Percentiles rank a stretch among this genome's conserved stretches.
These are phyloP conservation scores for Phaseolus coccineus DNA, from an alignment of 331 rosid species.

Conservation along the genomic window DNA sequence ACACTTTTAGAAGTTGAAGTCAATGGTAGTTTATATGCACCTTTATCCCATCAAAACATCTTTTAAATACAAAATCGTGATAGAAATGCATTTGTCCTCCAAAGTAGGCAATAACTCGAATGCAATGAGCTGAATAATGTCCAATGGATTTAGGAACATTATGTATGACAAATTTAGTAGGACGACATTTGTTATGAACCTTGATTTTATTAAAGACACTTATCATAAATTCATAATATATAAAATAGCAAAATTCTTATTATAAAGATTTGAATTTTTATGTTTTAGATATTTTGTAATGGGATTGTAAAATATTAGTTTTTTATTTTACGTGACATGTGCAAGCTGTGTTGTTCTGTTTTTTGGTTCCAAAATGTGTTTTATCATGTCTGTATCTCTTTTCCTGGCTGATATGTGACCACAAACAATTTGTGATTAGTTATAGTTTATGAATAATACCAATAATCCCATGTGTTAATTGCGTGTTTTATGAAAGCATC, in stretches of 20 bases:
- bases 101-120: too few species aligned
- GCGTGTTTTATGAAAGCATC: conserved; percentile 11
- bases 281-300: neutral
- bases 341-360: neutral
- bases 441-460: neutral
- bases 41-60: too few species aligned
- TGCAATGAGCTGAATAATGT: too few species aligned
- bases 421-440: conserved; percentile 11
- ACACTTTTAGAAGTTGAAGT: too few species aligned
- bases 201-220: neutral
- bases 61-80: too few species aligned
- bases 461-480: neutral
- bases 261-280: neutral
- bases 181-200: neutral
- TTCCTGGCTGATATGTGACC: neutral
- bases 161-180: neutral
- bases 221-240: neutral
- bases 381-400: too few species aligned
- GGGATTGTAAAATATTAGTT: neutral
- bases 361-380: neutral
- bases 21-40: too few species aligned
- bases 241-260: neutral
- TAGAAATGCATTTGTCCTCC: too few species aligned
- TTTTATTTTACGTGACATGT: neutral
- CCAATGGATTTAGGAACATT: too few species aligned